phyloP scores from a whole-genome alignment of 2,329 filamentous ascomycete species.

The Chrysosporium keratinophilum region DNA sequence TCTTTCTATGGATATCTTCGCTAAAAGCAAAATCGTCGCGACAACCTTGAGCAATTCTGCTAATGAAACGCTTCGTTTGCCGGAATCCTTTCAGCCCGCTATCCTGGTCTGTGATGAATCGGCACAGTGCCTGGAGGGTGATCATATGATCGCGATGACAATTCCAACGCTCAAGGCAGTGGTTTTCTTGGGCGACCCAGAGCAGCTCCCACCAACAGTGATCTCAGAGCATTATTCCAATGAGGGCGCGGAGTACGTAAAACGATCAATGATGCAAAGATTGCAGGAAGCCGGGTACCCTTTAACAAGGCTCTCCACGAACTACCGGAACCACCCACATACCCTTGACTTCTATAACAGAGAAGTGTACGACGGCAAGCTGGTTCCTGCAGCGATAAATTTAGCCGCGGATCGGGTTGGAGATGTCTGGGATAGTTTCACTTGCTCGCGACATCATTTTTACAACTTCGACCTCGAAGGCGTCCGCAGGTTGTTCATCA shows the following conservation, averaged over 20 bases:
- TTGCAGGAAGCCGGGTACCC: background rate
- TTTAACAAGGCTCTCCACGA: background rate
- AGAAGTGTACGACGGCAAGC: background rate
- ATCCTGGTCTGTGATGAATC: constrained; percentile 16
- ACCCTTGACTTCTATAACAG: background rate
- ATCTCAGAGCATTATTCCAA: constrained; percentile 11
- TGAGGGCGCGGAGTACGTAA: constrained; percentile 9
- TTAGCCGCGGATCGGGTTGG: background rate
- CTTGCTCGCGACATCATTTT: background rate
- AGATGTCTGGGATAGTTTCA: background rate
- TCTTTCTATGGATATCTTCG: background rate
- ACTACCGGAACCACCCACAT: background rate
- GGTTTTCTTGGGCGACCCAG: constrained; percentile 13
- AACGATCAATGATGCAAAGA: constrained; percentile 7
- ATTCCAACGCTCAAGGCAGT: constrained; percentile 8
- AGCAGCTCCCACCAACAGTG: constrained; percentile 15
- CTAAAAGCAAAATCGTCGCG: background rate
- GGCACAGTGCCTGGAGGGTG: constrained; percentile 15
- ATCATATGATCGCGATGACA: constrained; percentile 14
- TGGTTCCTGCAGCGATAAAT: background rate
- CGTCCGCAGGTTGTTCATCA: background rate
- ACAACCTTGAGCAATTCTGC: background rate
- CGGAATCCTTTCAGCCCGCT: constrained; percentile 7
- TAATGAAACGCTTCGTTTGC: background rate
- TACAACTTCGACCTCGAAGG: background rate